Conservation (phyloP, 257 asterid genomes). For the Solanum stenotomum region DNA sequence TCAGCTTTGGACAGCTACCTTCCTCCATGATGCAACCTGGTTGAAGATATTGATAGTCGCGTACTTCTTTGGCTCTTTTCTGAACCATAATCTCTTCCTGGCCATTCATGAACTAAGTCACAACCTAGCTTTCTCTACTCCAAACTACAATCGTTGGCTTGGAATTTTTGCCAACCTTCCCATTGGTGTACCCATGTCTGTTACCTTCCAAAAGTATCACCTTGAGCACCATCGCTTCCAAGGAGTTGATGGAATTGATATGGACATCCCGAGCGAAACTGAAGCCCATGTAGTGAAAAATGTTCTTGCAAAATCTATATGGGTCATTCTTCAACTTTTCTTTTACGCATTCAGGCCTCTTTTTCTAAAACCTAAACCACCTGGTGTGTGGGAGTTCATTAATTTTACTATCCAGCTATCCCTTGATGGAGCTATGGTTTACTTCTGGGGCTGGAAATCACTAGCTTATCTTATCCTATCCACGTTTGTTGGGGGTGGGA, state of each 20-base stretch:
- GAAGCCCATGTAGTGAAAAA: constrained; percentile 60
- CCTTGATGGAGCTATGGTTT: constrained; percentile 57
- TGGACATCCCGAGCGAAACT: constrained; percentile 68
- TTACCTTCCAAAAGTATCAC: constrained; percentile 92
- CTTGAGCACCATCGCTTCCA: constrained; percentile 97
- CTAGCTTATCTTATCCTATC: constrained; percentile 74
- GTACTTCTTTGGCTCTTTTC: constrained; percentile 86
- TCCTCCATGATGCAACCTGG: constrained; percentile 53
- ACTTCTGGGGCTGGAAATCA: constrained; percentile 75
- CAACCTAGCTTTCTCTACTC: constrained; percentile 86
- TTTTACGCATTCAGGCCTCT: constrained; percentile 89
- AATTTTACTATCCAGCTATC: constrained; percentile 53
- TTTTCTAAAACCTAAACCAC: constrained; percentile 90
- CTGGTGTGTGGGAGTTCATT: constrained; percentile 80
- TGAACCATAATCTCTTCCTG: constrained; percentile 90
- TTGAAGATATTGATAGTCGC: constrained; percentile 54
- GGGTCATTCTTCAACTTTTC: constrained; percentile 82
- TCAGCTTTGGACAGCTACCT: constrained; percentile 91
- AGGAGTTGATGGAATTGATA: constrained; percentile 90
- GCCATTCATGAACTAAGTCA: constrained; percentile 95
- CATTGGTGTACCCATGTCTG: constrained; percentile 90
- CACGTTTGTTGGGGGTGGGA: constrained; percentile 86
- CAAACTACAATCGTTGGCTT: constrained; percentile 76
- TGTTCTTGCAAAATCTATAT: constrained; percentile 47
- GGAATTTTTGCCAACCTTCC: constrained; percentile 95